Evolutionary conservation across 768 basidiomycete species (phyloP).

Genomic region (Lactarius tabidus): DNA sequence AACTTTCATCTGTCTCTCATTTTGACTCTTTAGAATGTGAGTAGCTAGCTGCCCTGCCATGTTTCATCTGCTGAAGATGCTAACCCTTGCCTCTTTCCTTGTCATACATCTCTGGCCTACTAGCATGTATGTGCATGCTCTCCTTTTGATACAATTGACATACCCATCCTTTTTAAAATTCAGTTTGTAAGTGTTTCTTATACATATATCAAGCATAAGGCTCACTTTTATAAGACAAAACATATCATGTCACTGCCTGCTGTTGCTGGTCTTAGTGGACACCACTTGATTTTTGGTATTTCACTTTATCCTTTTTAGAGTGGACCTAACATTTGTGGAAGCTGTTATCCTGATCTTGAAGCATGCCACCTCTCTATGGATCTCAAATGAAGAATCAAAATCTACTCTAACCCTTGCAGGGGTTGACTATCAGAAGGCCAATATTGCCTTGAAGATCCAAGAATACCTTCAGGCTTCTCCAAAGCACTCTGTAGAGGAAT

Average conservation of each 20-base stretch:
- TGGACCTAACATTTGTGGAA: background rate
- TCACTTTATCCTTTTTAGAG: background rate
- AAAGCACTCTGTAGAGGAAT: too few relatives aligned
- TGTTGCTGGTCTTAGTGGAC: background rate
- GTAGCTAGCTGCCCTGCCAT: background rate
- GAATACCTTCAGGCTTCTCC: too few relatives aligned
- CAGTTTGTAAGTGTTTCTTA: background rate
- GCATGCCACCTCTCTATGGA: too few relatives aligned
- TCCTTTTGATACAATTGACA: background rate
- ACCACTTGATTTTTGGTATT: background rate
- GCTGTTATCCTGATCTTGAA: background rate
- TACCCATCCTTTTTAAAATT: background rate
- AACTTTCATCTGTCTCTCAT: too few relatives aligned
- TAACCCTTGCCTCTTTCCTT: background rate
- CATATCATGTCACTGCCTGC: background rate
- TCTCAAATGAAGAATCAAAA: too few relatives aligned
- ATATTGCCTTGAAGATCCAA: too few relatives aligned
- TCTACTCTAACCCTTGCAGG: too few relatives aligned
- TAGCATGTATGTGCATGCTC: background rate
- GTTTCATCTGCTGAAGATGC: background rate
- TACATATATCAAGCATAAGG: background rate
- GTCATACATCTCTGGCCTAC: background rate
- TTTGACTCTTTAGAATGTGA: background rate
- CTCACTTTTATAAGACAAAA: background rate
- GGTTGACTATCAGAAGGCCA: too few relatives aligned